Evolutionary conservation across 1,139 yeast species (phyloP).

Genomic region (Geotrichum histeridarum): DNA sequence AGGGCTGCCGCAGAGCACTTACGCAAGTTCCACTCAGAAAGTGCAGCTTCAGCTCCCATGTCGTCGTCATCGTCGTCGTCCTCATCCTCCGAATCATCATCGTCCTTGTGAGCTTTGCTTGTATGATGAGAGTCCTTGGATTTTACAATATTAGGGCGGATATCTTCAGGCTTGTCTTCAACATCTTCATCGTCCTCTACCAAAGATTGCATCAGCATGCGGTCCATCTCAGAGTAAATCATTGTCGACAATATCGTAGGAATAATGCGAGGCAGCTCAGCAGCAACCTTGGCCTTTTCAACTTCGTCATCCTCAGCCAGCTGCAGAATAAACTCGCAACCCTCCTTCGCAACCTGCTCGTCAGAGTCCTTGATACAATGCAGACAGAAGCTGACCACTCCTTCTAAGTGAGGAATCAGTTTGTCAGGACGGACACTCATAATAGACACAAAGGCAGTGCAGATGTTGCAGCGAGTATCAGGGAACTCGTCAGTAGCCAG

Average conservation of each 20-base stretch:
- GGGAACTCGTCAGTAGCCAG: slow-evolving; percentile 53
- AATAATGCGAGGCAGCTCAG: slow-evolving; percentile 49
- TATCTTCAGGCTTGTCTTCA: slow-evolving; percentile 83
- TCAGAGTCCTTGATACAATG: slow-evolving; percentile 67
- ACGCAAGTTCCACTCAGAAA: slow-evolving; percentile 83
- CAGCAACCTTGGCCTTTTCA: slow-evolving; percentile 41
- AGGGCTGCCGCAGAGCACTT: slow-evolving; percentile 93
- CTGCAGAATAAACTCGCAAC: slow-evolving; percentile 83
- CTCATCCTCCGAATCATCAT: slow-evolving; percentile 41
- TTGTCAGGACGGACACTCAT: slow-evolving; percentile 79
- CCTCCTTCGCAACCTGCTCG: slow-evolving; percentile 81
- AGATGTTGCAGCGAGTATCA: slow-evolving; percentile 66
- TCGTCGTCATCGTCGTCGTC: slow-evolving; percentile 58
- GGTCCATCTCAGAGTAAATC: slow-evolving; percentile 84
- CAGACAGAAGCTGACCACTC: slow-evolving; percentile 76
- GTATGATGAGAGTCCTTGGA: slow-evolving; percentile 53
- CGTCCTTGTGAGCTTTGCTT: slow-evolving; percentile 29
- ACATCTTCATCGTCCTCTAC: slow-evolving; percentile 67
- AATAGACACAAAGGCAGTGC: slow-evolving; percentile 67
- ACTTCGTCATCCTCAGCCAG: slow-evolving; percentile 52
- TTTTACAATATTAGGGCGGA: slow-evolving; percentile 70
- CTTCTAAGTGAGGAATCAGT: slow-evolving; percentile 71
- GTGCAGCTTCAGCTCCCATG: slow-evolving; percentile 55
- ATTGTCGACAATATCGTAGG: slow-evolving; percentile 76
- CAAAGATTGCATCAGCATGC: slow-evolving; percentile 54